Evolutionary conservation across 768 basidiomycete genomes (phyloP), one percentile per base, ranked within the genome.

Genomic region (Naganishia antarctica): DNA sequence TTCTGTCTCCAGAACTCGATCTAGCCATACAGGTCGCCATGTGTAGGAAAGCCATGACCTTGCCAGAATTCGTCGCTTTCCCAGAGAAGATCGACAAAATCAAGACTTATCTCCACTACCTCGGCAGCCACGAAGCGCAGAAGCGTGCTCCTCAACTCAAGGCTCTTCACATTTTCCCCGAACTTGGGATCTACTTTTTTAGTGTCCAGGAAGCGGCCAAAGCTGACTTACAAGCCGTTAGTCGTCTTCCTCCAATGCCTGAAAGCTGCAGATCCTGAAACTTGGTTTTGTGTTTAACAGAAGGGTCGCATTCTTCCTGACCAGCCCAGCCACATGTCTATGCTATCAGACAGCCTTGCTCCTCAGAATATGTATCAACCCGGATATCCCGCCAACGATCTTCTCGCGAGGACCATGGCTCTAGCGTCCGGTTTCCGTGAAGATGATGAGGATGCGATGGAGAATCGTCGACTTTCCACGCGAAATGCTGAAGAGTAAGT

Each of bases 401-500:
- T 13, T 8, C 11, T 60, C 13, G 26, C 13, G 9, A 43, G 21
- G 16, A 25, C 28, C n/a, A n/a, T 28, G 16, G 43, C 15, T 21
- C 18, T 44, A 3, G 59, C 44, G 28, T 23, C 44, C 29, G 26
- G 29, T 23, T 28, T 29, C 11, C 18, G 21, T 21, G 59, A 45
- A 44, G 16, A n/a, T 29, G 59, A 45, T 21, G 59, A 45, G n/a
- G 59, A 60, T 26, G 59, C 44, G n/a, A 21, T 15, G 6, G 46
- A 47, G 46, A 47, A 45, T n/a, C 43, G 44, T 9, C 59, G 59
- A 60, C 28, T 45, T 6, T 1, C 59, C 7, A 2, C 11, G 16
- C 32, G n/a, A 25, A 45, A n/a, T n/a, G 47, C 46, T 13, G 46
- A 62, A 43, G 61, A 62, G 61, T 62, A 23, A 62, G 61, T 47